Base-by-base conservation (phyloP, 208 protist species). In the Angomonas deanei region DNA sequence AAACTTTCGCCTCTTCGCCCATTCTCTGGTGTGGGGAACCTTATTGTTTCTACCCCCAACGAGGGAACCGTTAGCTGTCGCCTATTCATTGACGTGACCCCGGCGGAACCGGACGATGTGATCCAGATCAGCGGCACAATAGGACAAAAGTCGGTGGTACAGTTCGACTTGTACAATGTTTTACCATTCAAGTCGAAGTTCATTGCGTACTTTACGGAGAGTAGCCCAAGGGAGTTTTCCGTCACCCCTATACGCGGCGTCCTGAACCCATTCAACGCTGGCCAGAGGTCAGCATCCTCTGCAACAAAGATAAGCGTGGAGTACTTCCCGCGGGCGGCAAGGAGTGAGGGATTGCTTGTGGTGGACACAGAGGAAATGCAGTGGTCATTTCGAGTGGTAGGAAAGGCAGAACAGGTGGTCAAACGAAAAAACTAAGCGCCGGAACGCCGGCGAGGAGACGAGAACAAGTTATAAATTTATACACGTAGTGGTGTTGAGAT, bases 311-410 rank as follows among this genome's bases (percentile, higher is more conserved):
- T 93, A 26, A 74, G 80, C 36, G 71, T 93, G 15, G 66, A 60
- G 19, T 89, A 89, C 57, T 49, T 66, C 27, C 84, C 81, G 17
- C 80, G 87, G 28, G 76, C 88, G 27, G 79, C 87, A 50, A 76
- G 84, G 64, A 74, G 84, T 52, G 87, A 93, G 66, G 87, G 92
- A 3, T 78, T 78, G 26, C 78, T 97, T 11, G 76, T 93, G 61
- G 77, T 97, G 32, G 89, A 96, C 71, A 96, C 92, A 13, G 89
- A 97, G 19, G 85, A 95, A 32, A 97, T 97, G 89, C 88, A 94
- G 71, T 97, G 92, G 92, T 80, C 82, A 6, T 97, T 93, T 66
- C 78, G 76, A 32, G 88, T 97, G 0, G 65, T 90, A 4, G 92
- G 79, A 11, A 86, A 82, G 62, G 59, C 88, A 13, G 42, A 50